Evolutionary conservation across 331 rosid genomes (phyloP), one percentile per base, ranked within the genome.

Genomic region (Malus hybrid): DNA sequence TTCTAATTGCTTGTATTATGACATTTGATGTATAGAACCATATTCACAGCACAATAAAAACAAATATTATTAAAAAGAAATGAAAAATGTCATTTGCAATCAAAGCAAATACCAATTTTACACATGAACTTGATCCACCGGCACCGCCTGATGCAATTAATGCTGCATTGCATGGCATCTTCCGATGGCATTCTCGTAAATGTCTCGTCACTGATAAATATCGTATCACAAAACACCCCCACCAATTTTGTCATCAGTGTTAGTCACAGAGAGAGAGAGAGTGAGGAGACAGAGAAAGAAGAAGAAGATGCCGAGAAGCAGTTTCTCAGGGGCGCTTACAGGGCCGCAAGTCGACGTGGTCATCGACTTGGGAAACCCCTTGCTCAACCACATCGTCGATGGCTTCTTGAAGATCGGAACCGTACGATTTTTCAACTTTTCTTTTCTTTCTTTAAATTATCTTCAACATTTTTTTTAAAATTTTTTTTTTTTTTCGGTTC

Each of bases 331-430:
- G 13, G 66, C 90, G 5, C 1, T 90, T 19, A 60, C 92, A 0
- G 64, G 82, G 32, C 97, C 98, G 0, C 87, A 76, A 69, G 85
- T 93, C n/a, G 94, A 86, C 4, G 93, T 93, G 2, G 52, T 67
- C 14, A 82, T 93, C 13, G 96, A 93, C 81, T 67, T 78, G 93
- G 97, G 97, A 27, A 83, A 87, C 67, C 94, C 97, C 61, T 78
- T 90, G 10, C 88, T 93, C 39, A 93, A 93, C 63, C 82, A 84
- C 83, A 82, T 96, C 63, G 60, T 93, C 22, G 98, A 93, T 78
- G 98, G 91, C 59, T 91, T 93, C 86, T 69, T 91, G 83, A 91
- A 90, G 88, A 93, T 93, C 79, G 98, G 98, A 86, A 24, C 96
- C 5, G 96, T 91, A 87, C 33, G 59, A 5, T 8, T 31, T 31